Conservation (phyloP, 257 asterid species). For the Nicotiana noctiflora region DNA sequence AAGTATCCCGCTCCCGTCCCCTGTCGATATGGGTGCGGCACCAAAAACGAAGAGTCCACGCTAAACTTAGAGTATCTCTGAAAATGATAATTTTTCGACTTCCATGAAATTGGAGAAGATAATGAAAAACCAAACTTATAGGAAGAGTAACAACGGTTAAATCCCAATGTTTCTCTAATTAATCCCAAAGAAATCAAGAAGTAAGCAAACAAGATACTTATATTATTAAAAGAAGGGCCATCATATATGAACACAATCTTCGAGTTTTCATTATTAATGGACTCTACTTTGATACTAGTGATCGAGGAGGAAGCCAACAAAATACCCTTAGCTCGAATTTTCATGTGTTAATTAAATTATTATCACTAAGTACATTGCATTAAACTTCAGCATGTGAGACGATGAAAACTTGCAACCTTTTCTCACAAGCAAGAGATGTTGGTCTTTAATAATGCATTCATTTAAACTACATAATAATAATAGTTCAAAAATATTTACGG, state of each 20-base stretch:
- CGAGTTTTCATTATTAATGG: background rate
- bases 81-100: background rate
- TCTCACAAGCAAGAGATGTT: constrained; percentile 57
- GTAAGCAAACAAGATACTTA: constrained; percentile 9
- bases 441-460: constrained; percentile 20
- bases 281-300: constrained; percentile 22
- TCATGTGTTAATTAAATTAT: constrained; percentile 11
- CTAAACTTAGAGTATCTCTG: no score
- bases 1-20: no score
- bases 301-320: constrained; percentile 22
- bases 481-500: background rate
- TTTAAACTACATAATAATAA: background rate
- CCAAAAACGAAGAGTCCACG: no score
- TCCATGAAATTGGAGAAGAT: background rate
- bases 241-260: background rate
- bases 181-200: constrained; percentile 14
- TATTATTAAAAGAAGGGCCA: constrained; percentile 41
- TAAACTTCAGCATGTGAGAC: background rate
- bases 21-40: no score
- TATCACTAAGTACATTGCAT: background rate
- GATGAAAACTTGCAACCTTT: constrained; percentile 25
- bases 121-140: background rate
- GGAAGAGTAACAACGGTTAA: background rate
- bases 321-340: constrained; percentile 29
- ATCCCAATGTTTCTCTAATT: constrained; percentile 9